Percentiles rank a stretch among this genome's conserved stretches.
These are phyloP conservation scores for Phialemoniopsis sp. DNA, from an alignment of 2,329 filamentous ascomycete species.

Conservation along the genomic window DNA sequence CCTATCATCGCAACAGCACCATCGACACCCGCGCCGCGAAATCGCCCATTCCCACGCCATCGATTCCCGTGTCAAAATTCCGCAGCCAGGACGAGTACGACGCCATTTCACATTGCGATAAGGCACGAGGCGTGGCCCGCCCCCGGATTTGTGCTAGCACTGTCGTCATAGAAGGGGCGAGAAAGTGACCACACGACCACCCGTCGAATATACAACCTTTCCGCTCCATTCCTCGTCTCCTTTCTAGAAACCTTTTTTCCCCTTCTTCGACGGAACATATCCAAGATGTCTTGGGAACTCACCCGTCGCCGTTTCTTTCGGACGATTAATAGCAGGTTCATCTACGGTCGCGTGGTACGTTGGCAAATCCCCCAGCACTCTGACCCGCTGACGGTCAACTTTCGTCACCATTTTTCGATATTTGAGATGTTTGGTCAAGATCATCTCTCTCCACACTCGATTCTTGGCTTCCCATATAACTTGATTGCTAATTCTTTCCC, in stretches of 20 bases:
- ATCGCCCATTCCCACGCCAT: no score
- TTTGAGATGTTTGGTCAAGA: not conserved
- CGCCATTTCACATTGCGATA: no score
- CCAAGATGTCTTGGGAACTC: slow-evolving; percentile 54
- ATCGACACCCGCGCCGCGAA: no score
- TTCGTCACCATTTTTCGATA: not conserved
- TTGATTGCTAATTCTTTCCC: not conserved
- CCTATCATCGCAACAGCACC: no score
- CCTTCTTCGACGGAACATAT: not conserved
- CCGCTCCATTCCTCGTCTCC: not conserved
- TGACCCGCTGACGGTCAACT: slow-evolving; percentile 3
- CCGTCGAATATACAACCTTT: no score
- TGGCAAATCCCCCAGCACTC: slow-evolving; percentile 4
- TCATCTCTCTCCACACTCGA: slow-evolving; percentile 3
- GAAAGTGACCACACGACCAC: no score
- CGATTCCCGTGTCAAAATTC: no score
- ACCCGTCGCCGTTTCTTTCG: slow-evolving; percentile 58
- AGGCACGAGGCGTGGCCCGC: no score
- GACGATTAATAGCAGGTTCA: slow-evolving; percentile 66
- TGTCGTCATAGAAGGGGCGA: no score
- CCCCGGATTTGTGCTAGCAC: no score
- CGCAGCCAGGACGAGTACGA: no score
- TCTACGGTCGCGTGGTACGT: slow-evolving; percentile 71
- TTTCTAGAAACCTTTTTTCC: not conserved
- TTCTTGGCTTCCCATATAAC: not conserved